Conservation (phyloP, 495 filamentous ascomycete species). For the Neurospora sublineolata region DNA sequence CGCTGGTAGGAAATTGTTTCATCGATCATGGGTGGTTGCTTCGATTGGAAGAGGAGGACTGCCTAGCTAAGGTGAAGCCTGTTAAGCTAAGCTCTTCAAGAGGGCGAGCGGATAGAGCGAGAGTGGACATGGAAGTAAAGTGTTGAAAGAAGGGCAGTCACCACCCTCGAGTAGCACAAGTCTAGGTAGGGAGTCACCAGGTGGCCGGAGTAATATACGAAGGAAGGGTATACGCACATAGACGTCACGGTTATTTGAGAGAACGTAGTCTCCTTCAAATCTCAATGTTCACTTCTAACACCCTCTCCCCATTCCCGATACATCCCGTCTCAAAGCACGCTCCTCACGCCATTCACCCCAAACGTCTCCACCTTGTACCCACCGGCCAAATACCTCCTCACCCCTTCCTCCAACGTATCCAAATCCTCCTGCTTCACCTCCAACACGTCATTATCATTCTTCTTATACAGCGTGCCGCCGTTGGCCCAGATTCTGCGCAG, state of each 20-base stretch:
- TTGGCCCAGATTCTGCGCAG: slow-evolving; percentile 60
- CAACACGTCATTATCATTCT: slow-evolving; percentile 52
- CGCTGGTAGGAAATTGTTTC: too few species aligned
- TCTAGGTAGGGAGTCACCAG: background rate
- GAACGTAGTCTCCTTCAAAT: background rate
- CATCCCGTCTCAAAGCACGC: background rate
- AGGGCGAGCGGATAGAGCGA: background rate
- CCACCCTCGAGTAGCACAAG: background rate
- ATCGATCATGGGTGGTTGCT: too few species aligned
- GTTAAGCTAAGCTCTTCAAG: too few species aligned
- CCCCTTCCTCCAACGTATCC: slow-evolving; percentile 37
- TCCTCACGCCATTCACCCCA: background rate
- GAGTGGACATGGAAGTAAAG: background rate
- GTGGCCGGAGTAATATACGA: too few species aligned
- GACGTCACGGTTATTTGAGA: too few species aligned
- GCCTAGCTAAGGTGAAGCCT: background rate
- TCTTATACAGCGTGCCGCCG: slow-evolving; percentile 57
- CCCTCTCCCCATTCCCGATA: background rate
- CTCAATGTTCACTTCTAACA: background rate
- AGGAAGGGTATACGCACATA: too few species aligned
- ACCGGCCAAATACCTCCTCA: slow-evolving; percentile 29
- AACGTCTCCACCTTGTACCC: slow-evolving; percentile 21
- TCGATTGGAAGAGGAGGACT: too few species aligned
- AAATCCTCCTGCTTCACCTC: slow-evolving; percentile 33
- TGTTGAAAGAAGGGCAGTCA: background rate